These are phyloP conservation scores for Phaeosphaeria sp. DNA, from an alignment of 2,329 filamentous ascomycete species.

Conservation along the genomic window DNA sequence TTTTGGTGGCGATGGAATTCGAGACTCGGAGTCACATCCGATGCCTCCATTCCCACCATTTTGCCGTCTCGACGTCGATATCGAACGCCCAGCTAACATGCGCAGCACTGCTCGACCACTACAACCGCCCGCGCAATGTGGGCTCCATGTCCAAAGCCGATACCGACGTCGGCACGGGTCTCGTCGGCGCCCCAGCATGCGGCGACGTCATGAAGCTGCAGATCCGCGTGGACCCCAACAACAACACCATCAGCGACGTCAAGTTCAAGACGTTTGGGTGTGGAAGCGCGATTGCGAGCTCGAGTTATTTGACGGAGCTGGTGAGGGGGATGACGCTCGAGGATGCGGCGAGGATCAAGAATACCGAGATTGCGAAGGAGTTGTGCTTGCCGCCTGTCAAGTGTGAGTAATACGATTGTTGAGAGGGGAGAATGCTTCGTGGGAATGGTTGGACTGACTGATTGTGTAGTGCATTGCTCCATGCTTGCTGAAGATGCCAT, in stretches of 20 bases:
- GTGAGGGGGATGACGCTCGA: constrained; percentile 96
- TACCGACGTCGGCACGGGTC: constrained; percentile 83
- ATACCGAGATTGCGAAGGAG: constrained; percentile 98
- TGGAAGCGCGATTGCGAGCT: constrained; percentile 91
- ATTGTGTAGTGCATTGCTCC: constrained; percentile 79
- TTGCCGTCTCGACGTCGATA: background rate
- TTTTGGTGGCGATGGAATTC: constrained; percentile 18
- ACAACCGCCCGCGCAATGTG: constrained; percentile 79
- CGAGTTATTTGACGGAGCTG: constrained; percentile 91
- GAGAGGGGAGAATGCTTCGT: background rate
- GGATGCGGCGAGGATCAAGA: constrained; percentile 89
- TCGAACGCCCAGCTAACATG: constrained; percentile 48
- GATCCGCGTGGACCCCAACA: constrained; percentile 88
- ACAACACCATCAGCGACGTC: constrained; percentile 88
- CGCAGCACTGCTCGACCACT: constrained; percentile 75
- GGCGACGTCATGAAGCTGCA: constrained; percentile 95
- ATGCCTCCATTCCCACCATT: constrained; percentile 4
- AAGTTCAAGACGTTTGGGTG: constrained; percentile 99
- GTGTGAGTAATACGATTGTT: constrained; percentile 61
- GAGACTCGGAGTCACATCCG: constrained; percentile 8
- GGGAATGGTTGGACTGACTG: constrained; percentile 36
- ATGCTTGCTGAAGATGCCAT: constrained; percentile 94
- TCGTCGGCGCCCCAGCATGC: constrained; percentile 88
- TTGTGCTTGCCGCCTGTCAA: constrained; percentile 88
- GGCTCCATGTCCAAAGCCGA: constrained; percentile 82